Conservation (phyloP, 2,329 filamentous ascomycete genomes). For the Epichloe bromicola region DNA sequence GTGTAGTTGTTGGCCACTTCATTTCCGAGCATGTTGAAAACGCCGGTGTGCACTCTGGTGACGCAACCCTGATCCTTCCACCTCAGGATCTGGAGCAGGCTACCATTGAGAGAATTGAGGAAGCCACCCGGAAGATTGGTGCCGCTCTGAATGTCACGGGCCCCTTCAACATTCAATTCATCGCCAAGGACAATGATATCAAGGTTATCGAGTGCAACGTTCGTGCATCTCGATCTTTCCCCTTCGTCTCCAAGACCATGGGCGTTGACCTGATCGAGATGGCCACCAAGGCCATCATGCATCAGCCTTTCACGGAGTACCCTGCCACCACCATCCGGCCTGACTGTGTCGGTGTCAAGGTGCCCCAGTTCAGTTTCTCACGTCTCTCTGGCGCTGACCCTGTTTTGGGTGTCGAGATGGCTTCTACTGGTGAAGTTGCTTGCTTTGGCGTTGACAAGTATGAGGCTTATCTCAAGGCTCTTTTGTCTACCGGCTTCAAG, state of each 20-base stretch:
- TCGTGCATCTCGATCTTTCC: conserved; percentile 88
- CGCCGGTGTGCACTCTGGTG: conserved; percentile 94
- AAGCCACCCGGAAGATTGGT: conserved; percentile 91
- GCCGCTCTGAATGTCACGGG: conserved; percentile 90
- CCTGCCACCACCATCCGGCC: conserved; percentile 62
- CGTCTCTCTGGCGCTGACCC: conserved; percentile 91
- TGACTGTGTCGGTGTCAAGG: conserved; percentile 90
- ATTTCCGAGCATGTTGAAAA: conserved; percentile 99
- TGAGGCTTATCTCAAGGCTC: conserved; percentile 91
- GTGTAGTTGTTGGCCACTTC: conserved; percentile 85
- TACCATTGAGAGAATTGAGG: conserved; percentile 82
- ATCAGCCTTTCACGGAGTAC: conserved; percentile 68
- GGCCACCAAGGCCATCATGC: conserved; percentile 95
- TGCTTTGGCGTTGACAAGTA: conserved; percentile 94
- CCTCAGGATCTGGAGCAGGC: conserved; percentile 85
- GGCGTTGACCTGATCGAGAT: conserved; percentile 95
- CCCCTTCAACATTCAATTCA: conserved; percentile 98
- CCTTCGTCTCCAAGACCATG: conserved; percentile 98
- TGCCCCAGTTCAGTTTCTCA: conserved; percentile 98
- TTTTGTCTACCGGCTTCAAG: conserved; percentile 92
- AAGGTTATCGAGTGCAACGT: conserved; percentile 99
- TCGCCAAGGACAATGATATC: conserved; percentile 98
- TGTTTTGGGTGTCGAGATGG: conserved; percentile 96
- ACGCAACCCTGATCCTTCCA: conserved; percentile 87
- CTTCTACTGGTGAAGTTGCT: conserved; percentile 94